Conservation (phyloP, 2,329 filamentous ascomycete species). For the Myriosclerotinia scirpicola region DNA sequence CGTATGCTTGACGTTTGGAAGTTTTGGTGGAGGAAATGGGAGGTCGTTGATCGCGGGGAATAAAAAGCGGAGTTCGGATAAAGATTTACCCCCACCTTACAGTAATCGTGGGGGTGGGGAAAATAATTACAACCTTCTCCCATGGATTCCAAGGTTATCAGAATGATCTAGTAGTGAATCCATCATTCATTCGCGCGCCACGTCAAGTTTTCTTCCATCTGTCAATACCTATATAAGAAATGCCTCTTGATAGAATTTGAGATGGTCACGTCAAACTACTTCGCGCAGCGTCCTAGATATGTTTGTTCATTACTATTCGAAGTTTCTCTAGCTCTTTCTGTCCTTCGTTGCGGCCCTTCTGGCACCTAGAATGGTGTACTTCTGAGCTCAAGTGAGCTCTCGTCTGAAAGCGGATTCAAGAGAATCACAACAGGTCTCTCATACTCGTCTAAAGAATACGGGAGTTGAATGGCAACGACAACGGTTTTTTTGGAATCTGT, state of each 20-base stretch:
- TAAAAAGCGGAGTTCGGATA: slow-evolving; percentile 14
- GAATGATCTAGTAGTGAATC: too few relatives aligned
- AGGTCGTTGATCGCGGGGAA: slow-evolving; percentile 10
- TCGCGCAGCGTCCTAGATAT: neutral
- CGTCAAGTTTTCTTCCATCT: neutral
- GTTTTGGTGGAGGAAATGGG: neutral
- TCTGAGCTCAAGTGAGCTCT: neutral
- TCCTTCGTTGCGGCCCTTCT: neutral
- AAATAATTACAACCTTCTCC: neutral
- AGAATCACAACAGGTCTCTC: neutral
- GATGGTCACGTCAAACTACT: too few relatives aligned
- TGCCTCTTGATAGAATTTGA: neutral
- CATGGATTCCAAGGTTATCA: too few relatives aligned
- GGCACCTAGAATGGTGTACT: accelerated
- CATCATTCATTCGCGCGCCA: too few relatives aligned
- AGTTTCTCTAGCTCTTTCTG: neutral
- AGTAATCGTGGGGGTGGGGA: neutral
- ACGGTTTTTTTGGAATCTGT: neutral
- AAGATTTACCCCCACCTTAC: slow-evolving; percentile 10
- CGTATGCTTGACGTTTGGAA: neutral
- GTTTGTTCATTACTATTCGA: neutral
- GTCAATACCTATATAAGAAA: neutral
- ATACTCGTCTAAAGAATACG: neutral
- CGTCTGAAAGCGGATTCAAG: neutral
- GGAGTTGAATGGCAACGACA: neutral